Evolutionary conservation across 106 monocot species (phyloP), one percentile per base, ranked within the genome.

Genomic region (Agapanthus africanus): DNA sequence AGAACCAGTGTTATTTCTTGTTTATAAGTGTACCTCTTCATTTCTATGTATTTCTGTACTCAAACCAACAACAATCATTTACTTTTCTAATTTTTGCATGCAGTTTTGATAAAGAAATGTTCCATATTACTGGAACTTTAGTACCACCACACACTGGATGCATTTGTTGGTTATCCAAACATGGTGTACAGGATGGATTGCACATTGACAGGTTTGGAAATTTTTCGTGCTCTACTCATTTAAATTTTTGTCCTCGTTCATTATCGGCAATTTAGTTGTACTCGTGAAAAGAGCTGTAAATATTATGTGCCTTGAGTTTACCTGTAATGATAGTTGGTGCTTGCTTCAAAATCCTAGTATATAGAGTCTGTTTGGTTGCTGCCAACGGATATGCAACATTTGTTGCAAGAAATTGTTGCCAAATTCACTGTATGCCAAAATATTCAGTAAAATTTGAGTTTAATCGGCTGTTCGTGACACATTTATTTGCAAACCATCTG

Each of bases 51-150:
- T 52, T 26, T 11, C 26, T 52, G 5, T 13, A 52, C 52, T 52
- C 8, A 11, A 5, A 23, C 21, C 26, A 23, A 25, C 52, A 52
- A 11, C 11, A 1, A 23, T 52, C 11, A 6, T 52, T 26, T 10
- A 5, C 11, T 52, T 2, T 0, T 52, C 11, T 52, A 23, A 4
- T 6, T 23, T 52, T 52, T 14, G 11, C 64, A 39, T 54, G 16
- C 40, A 88, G 88, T 70, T 74, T 88, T 61, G 88, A 88, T 61
- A 77, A 84, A 77, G 88, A 88, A 41, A 76, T 84, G 40, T 71
- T 88, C 32, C 88, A 88, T 38, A 74, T 88, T 26, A 79, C 73
- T 39, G 88, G 88, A 65, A 84, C 88, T 23, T 66, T 88, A 22
- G 42, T 69, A 33, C 74, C 77, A 19, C 15, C 71, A 33, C 19